Evolutionary conservation across 176 grass and related monocot genomes (phyloP).

Genomic region (Elymus sibiricus): DNA sequence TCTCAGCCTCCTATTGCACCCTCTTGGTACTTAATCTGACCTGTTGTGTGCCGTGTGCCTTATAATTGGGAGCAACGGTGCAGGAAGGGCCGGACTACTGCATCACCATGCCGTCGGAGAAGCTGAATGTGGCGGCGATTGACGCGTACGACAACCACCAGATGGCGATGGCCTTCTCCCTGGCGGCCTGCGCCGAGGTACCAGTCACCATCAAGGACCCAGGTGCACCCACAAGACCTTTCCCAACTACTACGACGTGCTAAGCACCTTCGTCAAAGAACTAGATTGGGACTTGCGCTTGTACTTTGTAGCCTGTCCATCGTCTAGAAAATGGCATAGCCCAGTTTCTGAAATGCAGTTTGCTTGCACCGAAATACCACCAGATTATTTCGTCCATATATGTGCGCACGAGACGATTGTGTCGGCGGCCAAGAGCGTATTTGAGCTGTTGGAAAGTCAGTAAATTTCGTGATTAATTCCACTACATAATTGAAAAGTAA

Average conservation of each 20-base stretch:
- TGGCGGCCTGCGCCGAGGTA: conserved; percentile 75
- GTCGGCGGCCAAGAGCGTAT: too few species aligned
- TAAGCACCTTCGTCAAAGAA: conserved; percentile 76
- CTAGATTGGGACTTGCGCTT: not conserved
- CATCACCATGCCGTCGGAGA: conserved; percentile 88
- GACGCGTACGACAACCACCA: conserved; percentile 93
- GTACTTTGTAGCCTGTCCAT: not conserved
- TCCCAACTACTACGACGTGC: conserved; percentile 87
- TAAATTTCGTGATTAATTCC: too few species aligned
- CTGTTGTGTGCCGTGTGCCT: not conserved
- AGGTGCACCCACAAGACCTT: conserved; percentile 96
- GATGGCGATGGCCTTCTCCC: conserved; percentile 96
- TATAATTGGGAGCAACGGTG: conserved; percentile 61
- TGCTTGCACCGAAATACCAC: too few species aligned
- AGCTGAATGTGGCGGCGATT: conserved; percentile 65
- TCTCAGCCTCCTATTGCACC: not conserved
- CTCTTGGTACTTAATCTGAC: not conserved
- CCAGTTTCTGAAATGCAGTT: too few species aligned
- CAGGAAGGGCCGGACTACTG: conserved; percentile 96
- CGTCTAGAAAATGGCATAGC: too few species aligned
- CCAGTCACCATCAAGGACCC: conserved; percentile 83
- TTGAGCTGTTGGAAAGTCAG: too few species aligned
- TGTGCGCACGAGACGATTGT: too few species aligned
- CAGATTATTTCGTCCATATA: too few species aligned
- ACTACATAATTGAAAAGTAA: too few species aligned